phyloP scores from a whole-genome alignment of 495 filamentous ascomycete species.

The Massariosphaeria phaeospora region DNA sequence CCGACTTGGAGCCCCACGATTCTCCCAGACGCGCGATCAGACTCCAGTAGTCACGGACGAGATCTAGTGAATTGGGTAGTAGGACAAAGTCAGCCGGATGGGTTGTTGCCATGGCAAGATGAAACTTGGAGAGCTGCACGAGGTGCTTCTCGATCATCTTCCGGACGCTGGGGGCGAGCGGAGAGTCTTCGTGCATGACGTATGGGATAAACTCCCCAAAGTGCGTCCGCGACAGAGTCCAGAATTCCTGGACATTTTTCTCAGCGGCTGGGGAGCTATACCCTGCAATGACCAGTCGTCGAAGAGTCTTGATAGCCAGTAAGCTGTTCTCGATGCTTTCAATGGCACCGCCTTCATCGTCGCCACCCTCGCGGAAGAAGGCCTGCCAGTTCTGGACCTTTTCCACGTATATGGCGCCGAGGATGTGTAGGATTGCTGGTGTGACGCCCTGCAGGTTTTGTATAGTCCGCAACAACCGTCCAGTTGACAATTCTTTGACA shows the following conservation, averaged over 20 bases:
- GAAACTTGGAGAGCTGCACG: slow-evolving; percentile 83
- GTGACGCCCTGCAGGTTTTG: slow-evolving; percentile 66
- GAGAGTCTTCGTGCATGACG: slow-evolving; percentile 46
- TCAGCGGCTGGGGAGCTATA: slow-evolving; percentile 80
- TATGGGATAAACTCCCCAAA: slow-evolving; percentile 63
- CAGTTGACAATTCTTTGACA: slow-evolving; percentile 83
- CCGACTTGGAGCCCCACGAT: slow-evolving; percentile 52
- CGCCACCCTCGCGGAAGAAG: slow-evolving; percentile 51
- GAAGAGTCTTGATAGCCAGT: slow-evolving; percentile 69
- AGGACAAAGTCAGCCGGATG: slow-evolving; percentile 77
- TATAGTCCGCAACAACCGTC: slow-evolving; percentile 63
- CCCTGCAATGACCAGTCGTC: slow-evolving; percentile 72
- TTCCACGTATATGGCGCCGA: slow-evolving; percentile 70
- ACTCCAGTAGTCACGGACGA: slow-evolving; percentile 78
- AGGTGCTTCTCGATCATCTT: slow-evolving; percentile 73
- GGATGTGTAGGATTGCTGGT: slow-evolving; percentile 71
- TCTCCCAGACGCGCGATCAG: slow-evolving; percentile 71
- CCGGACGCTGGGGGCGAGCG: slow-evolving; percentile 43
- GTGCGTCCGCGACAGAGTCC: slow-evolving; percentile 65
- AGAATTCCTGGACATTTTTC: slow-evolving; percentile 67
- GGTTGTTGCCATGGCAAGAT: slow-evolving; percentile 70
- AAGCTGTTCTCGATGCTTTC: slow-evolving; percentile 69
- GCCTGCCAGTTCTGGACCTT: slow-evolving; percentile 66
- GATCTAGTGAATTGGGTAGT: slow-evolving; percentile 67
- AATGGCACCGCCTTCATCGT: slow-evolving; percentile 55